phyloP scores from a whole-genome alignment of 331 rosid species.

The Saraca asoca region DNA sequence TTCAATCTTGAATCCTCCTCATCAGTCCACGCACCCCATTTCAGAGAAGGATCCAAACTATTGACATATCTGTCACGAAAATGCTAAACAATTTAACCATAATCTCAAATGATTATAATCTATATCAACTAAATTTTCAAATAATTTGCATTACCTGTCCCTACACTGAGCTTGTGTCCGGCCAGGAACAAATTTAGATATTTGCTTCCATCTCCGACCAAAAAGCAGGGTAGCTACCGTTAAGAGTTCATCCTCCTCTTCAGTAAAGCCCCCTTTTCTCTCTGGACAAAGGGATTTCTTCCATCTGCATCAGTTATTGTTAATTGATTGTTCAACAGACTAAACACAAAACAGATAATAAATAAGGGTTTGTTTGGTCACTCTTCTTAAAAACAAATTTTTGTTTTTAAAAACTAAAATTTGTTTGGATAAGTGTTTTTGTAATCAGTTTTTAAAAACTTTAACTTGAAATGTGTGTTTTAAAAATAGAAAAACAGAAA shows the following conservation, averaged over 20 bases:
- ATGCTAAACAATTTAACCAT: constrained; percentile 34
- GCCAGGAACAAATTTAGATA: constrained; percentile 83
- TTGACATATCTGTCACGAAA: constrained; percentile 72
- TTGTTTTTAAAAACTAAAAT: no score
- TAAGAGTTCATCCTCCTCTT: constrained; percentile 72
- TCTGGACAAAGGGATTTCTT: constrained; percentile 79
- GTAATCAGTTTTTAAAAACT: no score
- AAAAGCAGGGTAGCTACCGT: constrained; percentile 84
- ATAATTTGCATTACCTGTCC: constrained; percentile 65
- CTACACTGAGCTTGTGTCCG: constrained; percentile 92
- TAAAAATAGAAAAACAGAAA: no score
- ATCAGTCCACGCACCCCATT: constrained; percentile 71
- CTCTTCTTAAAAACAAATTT: no score
- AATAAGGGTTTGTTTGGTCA: no score
- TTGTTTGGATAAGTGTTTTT: no score
- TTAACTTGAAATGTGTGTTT: no score
- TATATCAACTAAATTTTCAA: neutral
- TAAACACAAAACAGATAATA: no score
- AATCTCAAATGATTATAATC: constrained; percentile 21
- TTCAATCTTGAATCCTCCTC: constrained; percentile 82
- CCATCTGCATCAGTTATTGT: constrained; percentile 61
- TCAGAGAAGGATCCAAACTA: constrained; percentile 80
- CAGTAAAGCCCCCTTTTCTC: constrained; percentile 69
- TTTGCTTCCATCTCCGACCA: constrained; percentile 87
- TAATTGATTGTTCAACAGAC: constrained; percentile 17